These are phyloP conservation scores for Candida tropicalis DNA, from an alignment of 1,139 yeast genomes.

Conservation along the genomic window DNA sequence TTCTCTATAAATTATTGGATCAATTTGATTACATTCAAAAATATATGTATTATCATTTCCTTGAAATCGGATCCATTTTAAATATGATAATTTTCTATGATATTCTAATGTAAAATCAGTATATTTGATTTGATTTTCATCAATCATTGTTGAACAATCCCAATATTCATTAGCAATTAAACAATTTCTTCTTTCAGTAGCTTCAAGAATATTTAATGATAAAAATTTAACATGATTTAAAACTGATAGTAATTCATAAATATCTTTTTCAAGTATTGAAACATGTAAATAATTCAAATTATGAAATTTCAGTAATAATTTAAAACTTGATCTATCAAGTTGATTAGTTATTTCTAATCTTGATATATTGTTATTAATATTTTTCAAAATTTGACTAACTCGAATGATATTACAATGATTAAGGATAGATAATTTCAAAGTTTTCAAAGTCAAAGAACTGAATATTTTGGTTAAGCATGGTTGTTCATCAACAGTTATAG, in stretches of 20 bases:
- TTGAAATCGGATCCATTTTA: constrained; percentile 15
- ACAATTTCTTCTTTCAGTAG: constrained; percentile 13
- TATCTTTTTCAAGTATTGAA: constrained; percentile 14
- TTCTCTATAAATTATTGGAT: constrained; percentile 15
- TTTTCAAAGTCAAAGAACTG: constrained; percentile 3
- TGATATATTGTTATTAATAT: background rate
- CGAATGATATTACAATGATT: constrained; percentile 3
- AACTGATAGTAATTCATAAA: constrained; percentile 11
- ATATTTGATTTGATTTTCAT: constrained; percentile 13
- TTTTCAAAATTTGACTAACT: constrained; percentile 1
- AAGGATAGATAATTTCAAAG: constrained; percentile 7
- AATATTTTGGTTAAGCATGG: constrained; percentile 8
- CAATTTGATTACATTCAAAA: constrained; percentile 12
- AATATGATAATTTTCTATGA: constrained; percentile 12
- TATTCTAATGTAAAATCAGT: constrained; percentile 15
- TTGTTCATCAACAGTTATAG: constrained; percentile 10
- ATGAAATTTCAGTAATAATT: constrained; percentile 10
- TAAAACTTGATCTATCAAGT: constrained; percentile 6
- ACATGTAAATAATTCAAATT: constrained; percentile 17
- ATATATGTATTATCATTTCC: constrained; percentile 12
- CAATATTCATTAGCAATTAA: constrained; percentile 15
- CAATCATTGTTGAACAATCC: constrained; percentile 10
- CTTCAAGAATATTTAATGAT: constrained; percentile 11
- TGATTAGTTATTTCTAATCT: constrained; percentile 7
- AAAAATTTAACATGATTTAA: constrained; percentile 11